Evolutionary conservation across 2,329 filamentous ascomycete species (phyloP).

Genomic region (Coniosporium tulheliwenetii): DNA sequence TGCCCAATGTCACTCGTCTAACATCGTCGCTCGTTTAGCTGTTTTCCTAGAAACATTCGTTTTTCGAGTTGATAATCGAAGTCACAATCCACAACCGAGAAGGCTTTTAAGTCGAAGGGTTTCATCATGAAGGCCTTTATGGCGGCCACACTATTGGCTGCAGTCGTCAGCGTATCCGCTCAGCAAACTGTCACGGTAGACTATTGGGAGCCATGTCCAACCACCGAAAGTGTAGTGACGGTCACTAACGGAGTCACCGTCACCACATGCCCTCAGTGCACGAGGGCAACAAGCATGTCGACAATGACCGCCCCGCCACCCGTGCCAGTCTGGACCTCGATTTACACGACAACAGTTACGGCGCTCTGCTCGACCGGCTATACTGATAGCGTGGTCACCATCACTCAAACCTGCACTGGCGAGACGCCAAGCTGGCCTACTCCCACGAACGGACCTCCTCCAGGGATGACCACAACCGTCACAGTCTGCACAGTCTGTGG

Average conservation of each 20-base stretch:
- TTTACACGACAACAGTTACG: constrained; percentile 19
- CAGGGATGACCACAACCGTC: constrained; percentile 18
- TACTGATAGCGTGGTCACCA: constrained; percentile 16
- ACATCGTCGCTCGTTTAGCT: too few species aligned
- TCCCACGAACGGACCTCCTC: constrained; percentile 15
- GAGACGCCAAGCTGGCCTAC: constrained; percentile 16
- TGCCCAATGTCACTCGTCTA: too few species aligned
- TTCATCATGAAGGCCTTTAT: constrained; percentile 12
- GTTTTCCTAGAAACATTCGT: too few species aligned
- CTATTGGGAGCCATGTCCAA: constrained; percentile 14
- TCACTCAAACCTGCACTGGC: constrained; percentile 19
- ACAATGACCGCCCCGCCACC: background rate
- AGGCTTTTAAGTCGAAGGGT: background rate
- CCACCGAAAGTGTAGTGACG: constrained; percentile 16
- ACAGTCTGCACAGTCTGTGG: constrained; percentile 16
- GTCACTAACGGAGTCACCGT: constrained; percentile 17
- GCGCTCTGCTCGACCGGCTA: constrained; percentile 17
- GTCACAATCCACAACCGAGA: too few species aligned
- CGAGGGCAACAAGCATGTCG: constrained; percentile 3
- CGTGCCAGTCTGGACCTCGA: constrained; percentile 11
- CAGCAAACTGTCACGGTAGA: constrained; percentile 11
- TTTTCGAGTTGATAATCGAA: too few species aligned
- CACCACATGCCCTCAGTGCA: constrained; percentile 20
- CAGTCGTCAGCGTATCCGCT: constrained; percentile 10
- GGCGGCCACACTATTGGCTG: constrained; percentile 9